Conservation (phyloP, 768 basidiomycete species). For the Dioszegia aurantiaca region DNA sequence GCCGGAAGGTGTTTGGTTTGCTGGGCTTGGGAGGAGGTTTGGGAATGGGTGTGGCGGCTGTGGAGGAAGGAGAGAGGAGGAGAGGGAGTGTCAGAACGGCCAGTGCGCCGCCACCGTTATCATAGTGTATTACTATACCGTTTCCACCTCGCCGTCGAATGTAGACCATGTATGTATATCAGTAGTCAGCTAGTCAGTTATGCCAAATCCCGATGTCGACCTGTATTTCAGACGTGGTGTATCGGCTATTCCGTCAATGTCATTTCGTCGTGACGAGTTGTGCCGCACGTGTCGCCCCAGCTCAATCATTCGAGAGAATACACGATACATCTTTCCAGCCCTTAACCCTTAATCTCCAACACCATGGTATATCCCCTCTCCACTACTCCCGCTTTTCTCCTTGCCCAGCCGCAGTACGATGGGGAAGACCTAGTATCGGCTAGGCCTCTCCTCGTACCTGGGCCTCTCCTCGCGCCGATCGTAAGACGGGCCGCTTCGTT, state of each 20-base stretch:
- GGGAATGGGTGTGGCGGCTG: not conserved
- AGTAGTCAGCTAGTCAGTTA: too few species aligned
- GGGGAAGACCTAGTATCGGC: slow-evolving; percentile 21
- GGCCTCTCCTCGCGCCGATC: slow-evolving; percentile 30
- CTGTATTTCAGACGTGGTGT: too few species aligned
- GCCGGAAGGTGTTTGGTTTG: not conserved
- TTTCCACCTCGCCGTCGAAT: not conserved
- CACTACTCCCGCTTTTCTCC: not conserved
- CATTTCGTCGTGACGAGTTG: too few species aligned
- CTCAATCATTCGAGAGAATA: too few species aligned
- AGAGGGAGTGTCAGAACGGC: not conserved
- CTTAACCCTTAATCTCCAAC: too few species aligned
- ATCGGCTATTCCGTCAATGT: too few species aligned
- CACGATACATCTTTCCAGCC: too few species aligned
- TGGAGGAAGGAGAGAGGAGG: not conserved
- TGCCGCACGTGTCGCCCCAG: too few species aligned
- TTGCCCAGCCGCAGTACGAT: not conserved
- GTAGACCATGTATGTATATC: too few species aligned
- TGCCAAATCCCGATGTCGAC: too few species aligned
- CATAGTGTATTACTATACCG: not conserved
- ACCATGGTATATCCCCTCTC: not conserved
- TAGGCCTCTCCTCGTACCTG: slow-evolving; percentile 36
- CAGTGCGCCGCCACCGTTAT: slow-evolving; percentile 6
- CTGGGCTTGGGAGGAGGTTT: slow-evolving; percentile 8
- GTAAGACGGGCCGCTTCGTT: slow-evolving; percentile 1